These are phyloP conservation scores for Leonotis leonurus DNA, from an alignment of 257 asterid species.

Conservation along the genomic window DNA sequence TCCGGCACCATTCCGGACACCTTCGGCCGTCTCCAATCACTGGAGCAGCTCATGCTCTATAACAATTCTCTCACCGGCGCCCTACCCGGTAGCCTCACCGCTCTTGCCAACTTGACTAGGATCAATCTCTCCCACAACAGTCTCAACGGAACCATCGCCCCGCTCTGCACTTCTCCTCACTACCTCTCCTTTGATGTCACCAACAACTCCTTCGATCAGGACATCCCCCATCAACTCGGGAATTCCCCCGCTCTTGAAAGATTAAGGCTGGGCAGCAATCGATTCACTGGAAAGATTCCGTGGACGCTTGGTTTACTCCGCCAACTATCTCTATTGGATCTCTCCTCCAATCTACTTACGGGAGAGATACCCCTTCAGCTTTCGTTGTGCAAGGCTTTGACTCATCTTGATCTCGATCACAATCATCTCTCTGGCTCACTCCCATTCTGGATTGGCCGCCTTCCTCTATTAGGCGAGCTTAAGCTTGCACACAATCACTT, in stretches of 20 bases:
- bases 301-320: slow-evolving; percentile 54
- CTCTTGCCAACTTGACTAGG: slow-evolving; percentile 61
- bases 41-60: slow-evolving; percentile 74
- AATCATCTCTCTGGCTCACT: slow-evolving; percentile 61
- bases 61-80: slow-evolving; percentile 74
- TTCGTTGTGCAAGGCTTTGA: slow-evolving; percentile 52
- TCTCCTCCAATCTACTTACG: slow-evolving; percentile 59
- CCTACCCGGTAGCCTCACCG: slow-evolving; percentile 51
- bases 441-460: slow-evolving; percentile 75
- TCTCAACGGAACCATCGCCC: slow-evolving; percentile 61
- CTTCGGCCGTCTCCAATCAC: slow-evolving; percentile 50
- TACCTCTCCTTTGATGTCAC: slow-evolving; percentile 78
- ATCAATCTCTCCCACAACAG: slow-evolving; percentile 68
- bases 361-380: slow-evolving; percentile 68
- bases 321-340: slow-evolving; percentile 57
- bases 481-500: slow-evolving; percentile 62
- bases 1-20: slow-evolving; percentile 68
- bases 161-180: slow-evolving; percentile 54
- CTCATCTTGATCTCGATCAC: slow-evolving; percentile 75
- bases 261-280: slow-evolving; percentile 66
- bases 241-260: slow-evolving; percentile 64
- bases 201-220: slow-evolving; percentile 58
- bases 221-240: slow-evolving; percentile 63
- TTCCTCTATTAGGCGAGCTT: slow-evolving; percentile 73
- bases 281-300: slow-evolving; percentile 65